Conservation (phyloP, 2,329 filamentous ascomycete species). For the Geosmithia flava region DNA sequence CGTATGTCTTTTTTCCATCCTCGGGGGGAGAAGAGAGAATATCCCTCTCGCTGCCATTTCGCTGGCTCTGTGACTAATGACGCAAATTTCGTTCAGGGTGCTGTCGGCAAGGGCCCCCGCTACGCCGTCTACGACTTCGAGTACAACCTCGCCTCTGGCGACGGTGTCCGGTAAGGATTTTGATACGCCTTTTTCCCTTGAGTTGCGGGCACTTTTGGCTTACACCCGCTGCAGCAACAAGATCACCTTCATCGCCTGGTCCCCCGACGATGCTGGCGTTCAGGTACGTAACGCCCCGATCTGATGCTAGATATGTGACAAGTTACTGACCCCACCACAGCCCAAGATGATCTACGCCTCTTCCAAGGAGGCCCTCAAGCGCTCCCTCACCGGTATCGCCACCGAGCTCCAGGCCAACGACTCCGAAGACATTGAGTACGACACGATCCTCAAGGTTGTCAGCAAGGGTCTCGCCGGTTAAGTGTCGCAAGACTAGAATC, state of each 20-base stretch:
- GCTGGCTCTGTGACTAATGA: background rate
- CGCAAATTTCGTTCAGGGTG: conserved; percentile 27
- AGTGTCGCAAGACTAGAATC: conserved; percentile 6
- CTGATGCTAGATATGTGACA: background rate
- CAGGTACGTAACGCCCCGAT: conserved; percentile 42
- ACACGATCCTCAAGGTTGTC: conserved; percentile 54
- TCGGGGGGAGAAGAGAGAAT: background rate
- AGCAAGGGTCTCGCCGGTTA: conserved; percentile 48
- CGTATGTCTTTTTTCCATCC: conserved; percentile 28
- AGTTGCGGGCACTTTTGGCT: conserved; percentile 10
- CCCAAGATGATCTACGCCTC: conserved; percentile 86
- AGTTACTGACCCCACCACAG: conserved; percentile 25
- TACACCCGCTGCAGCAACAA: conserved; percentile 44
- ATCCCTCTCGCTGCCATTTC: background rate
- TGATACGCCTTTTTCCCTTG: background rate
- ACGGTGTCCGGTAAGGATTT: conserved; percentile 51
- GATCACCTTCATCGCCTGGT: conserved; percentile 70
- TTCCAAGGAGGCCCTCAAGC: conserved; percentile 78
- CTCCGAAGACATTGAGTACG: conserved; percentile 68
- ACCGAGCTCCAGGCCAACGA: conserved; percentile 77
- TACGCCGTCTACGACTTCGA: conserved; percentile 81
- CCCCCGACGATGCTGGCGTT: conserved; percentile 67
- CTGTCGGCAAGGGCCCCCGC: conserved; percentile 55
- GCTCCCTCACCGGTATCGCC: conserved; percentile 62
- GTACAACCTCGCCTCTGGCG: conserved; percentile 59